Evolutionary conservation across 257 asterid genomes (phyloP), one percentile per base, ranked within the genome.

Genomic region (Coffea canephora): DNA sequence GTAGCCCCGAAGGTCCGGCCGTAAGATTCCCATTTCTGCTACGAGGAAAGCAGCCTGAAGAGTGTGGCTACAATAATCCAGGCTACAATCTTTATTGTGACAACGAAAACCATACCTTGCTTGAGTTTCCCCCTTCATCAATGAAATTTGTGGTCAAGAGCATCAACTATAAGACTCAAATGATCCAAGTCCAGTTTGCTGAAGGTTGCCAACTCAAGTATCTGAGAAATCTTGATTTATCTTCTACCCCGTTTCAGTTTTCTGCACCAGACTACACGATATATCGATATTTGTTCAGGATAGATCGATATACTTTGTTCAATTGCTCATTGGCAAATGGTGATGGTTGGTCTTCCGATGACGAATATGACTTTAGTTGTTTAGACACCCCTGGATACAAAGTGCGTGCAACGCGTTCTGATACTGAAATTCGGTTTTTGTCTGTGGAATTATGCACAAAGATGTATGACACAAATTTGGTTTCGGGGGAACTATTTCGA

Each of bases 1-100:
- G 82, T 65, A 59, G 18, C 6, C 57, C 74, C 3, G 8, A 52
- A 0, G 81, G 70, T 14, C 83, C 83, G 0, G 52, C 75, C 3
- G 76, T 80, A 23, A 39, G 57, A 61, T 80, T 80, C 71, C 83
- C 83, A 27, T 67, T 80, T 23, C 3, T 19, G 10, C 79, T 80
- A 13, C 39, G 2, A 3, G 76, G n/a, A 15, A 27, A 36, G 50
- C 81, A 71, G 70, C 83, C 67, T 9, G 70, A 16, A 43, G 45
- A 72, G 6, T 82, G 82, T 50, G 79, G 66, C 43, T 77, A 82
- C 54, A 34, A 34, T 15, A 34, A 34, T 15, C 52, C 78, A n/a
- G 74, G 43, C 25, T 69, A 4, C 67, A 50, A 36, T 77, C 80
- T 66, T 73, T 76, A 8, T n/a, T 70, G 73, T 31, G 74, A 65